These are phyloP conservation scores for Amylocarpus encephaloides DNA, from an alignment of 2,329 filamentous ascomycete species.

Conservation along the genomic window DNA sequence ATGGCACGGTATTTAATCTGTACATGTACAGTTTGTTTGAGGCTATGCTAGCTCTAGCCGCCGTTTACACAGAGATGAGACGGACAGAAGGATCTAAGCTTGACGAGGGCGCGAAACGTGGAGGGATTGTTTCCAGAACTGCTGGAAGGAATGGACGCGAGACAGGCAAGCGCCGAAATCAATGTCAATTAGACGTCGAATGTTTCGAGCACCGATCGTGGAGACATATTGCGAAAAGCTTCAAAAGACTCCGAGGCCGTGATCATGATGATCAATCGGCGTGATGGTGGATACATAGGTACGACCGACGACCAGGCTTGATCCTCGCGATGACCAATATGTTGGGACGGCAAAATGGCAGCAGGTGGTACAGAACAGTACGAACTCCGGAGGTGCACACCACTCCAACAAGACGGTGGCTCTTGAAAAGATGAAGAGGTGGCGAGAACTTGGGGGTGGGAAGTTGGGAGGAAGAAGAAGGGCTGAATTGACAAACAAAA, in stretches of 20 bases:
- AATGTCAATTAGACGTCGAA: too few species aligned
- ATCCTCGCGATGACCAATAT: not conserved
- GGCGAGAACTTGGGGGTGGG: not conserved
- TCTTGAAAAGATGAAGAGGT: not conserved
- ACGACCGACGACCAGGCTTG: too few species aligned
- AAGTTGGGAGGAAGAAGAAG: not conserved
- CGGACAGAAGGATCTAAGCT: not conserved
- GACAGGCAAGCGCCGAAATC: too few species aligned
- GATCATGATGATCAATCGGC: too few species aligned
- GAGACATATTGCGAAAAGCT: too few species aligned
- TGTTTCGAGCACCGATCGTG: too few species aligned
- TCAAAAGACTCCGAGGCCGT: too few species aligned
- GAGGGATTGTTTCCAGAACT: not conserved
- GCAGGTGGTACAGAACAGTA: not conserved
- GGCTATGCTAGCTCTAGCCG: not conserved
- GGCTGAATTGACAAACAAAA: not conserved
- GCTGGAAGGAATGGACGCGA: too few species aligned
- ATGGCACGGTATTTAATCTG: not conserved
- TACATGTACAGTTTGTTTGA: not conserved
- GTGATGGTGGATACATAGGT: too few species aligned
- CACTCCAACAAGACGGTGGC: not conserved
- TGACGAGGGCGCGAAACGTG: not conserved
- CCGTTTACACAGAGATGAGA: not conserved
- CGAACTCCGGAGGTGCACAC: not conserved
- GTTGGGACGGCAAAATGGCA: not conserved